These are phyloP conservation scores for Hypomyces perniciosus DNA, from an alignment of 2,329 filamentous ascomycete genomes.

Conservation along the genomic window DNA sequence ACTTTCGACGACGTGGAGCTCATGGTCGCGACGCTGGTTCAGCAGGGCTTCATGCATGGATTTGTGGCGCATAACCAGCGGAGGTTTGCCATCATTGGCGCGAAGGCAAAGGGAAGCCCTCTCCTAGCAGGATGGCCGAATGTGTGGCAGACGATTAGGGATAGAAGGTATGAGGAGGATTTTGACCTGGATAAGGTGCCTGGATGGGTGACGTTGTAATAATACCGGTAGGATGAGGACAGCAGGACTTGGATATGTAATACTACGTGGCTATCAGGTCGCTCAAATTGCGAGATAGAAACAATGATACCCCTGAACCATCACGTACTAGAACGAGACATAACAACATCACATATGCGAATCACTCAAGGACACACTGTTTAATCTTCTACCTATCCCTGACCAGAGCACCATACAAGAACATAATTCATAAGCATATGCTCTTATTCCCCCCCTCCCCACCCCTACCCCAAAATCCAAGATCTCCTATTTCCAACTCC, in stretches of 20 bases:
- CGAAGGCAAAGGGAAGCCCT: constrained; percentile 58
- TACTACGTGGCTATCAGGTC: background rate
- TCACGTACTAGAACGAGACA: background rate
- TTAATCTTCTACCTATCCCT: background rate
- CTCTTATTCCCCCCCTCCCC: background rate
- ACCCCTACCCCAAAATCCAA: background rate
- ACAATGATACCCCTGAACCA: background rate
- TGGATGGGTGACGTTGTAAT: constrained; percentile 59
- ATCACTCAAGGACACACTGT: background rate
- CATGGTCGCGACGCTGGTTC: constrained; percentile 67
- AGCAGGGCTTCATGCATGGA: constrained; percentile 75
- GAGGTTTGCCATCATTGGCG: constrained; percentile 77
- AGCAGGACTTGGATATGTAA: background rate
- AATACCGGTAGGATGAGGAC: background rate
- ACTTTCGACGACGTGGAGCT: constrained; percentile 66
- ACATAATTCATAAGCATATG: constrained; percentile 9
- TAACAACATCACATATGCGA: background rate
- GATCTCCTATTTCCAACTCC: background rate
- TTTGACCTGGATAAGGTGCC: constrained; percentile 61
- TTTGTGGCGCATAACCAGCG: constrained; percentile 73
- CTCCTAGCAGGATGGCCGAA: constrained; percentile 69
- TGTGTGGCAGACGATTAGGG: constrained; percentile 62
- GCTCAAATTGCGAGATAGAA: background rate
- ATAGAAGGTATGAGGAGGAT: constrained; percentile 53
- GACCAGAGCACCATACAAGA: background rate